phyloP scores from a whole-genome alignment of 2,329 filamentous ascomycete genomes.

The Botrytis hyacinthi region DNA sequence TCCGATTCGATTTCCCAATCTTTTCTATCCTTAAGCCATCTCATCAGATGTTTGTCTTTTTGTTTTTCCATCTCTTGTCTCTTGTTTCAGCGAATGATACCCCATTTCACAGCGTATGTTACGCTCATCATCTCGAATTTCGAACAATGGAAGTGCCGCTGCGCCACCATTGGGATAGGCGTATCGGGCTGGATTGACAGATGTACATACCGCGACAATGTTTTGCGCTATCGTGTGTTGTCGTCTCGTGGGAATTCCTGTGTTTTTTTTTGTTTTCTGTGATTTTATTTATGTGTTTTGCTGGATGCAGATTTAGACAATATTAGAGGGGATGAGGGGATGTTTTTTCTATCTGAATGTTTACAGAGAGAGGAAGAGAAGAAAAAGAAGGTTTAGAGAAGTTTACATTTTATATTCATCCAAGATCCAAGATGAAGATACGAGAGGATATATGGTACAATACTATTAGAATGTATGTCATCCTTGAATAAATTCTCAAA shows the following conservation, averaged over 20 bases:
- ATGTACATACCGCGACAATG: slow-evolving; percentile 48
- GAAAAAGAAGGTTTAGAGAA: neutral
- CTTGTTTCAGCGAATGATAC: slow-evolving; percentile 48
- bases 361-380: neutral
- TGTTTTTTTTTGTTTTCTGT: neutral
- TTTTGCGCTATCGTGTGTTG: slow-evolving; percentile 49
- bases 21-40: neutral
- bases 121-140: slow-evolving; percentile 40
- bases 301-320: neutral
- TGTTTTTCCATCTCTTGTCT: slow-evolving; percentile 20
- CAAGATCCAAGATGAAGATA: neutral
- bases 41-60: neutral
- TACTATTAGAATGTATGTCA: neutral
- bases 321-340: neutral
- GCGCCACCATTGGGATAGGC: slow-evolving; percentile 49
- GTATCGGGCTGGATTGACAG: slow-evolving; percentile 44
- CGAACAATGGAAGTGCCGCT: slow-evolving; percentile 48
- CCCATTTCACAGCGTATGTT: slow-evolving; percentile 50
- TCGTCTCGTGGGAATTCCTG: slow-evolving; percentile 35
- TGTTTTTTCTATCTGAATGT: neutral
- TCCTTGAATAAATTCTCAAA: neutral
- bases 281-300: neutral
- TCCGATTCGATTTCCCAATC: slow-evolving; percentile 18
- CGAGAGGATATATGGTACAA: neutral
- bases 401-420: neutral